Evolutionary conservation across 225 moss, liverwort and hornwort genomes (phyloP).

Genomic region (Anthoceros angustus): DNA sequence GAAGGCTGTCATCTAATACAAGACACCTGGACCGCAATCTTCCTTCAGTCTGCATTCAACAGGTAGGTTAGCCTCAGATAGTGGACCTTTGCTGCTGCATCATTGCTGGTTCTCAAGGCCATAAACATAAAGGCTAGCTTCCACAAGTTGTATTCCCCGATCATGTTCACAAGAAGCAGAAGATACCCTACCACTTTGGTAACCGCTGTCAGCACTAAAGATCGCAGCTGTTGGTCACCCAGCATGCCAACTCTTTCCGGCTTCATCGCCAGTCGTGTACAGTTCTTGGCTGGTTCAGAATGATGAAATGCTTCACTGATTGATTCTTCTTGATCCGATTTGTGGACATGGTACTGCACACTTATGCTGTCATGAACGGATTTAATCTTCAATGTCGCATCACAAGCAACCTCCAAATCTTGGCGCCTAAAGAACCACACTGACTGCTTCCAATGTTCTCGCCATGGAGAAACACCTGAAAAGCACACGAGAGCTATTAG

Average conservation of each 20-base stretch:
- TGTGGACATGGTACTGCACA: conserved; percentile 27
- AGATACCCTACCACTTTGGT: conserved; percentile 31
- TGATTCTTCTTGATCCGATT: not conserved
- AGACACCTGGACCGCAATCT: conserved; percentile 35
- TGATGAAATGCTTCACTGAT: not conserved
- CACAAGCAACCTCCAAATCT: conserved; percentile 27
- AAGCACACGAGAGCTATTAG: conserved; percentile 1
- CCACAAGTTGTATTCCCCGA: not conserved
- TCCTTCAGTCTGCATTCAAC: conserved; percentile 23
- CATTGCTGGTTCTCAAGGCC: not conserved
- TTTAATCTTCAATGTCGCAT: conserved; percentile 23
- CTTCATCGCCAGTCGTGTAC: conserved; percentile 19
- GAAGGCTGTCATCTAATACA: conserved; percentile 67
- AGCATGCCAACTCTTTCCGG: conserved; percentile 55
- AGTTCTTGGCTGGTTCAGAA: not conserved
- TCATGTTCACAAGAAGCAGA: not conserved
- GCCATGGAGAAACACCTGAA: conserved; percentile 31
- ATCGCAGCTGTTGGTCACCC: conserved; percentile 37
- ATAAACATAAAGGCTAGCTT: not conserved
- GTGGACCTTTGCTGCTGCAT: not conserved
- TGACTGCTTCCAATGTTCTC: conserved; percentile 90
- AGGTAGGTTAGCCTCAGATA: not conserved
- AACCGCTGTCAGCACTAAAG: conserved; percentile 28
- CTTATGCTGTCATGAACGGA: conserved; percentile 52
- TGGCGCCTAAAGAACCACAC: conserved; percentile 58